Evolutionary conservation across 2,329 filamentous ascomycete genomes (phyloP), one percentile per base, ranked within the genome.

Genomic region (Dryadomyces quercivorus): DNA sequence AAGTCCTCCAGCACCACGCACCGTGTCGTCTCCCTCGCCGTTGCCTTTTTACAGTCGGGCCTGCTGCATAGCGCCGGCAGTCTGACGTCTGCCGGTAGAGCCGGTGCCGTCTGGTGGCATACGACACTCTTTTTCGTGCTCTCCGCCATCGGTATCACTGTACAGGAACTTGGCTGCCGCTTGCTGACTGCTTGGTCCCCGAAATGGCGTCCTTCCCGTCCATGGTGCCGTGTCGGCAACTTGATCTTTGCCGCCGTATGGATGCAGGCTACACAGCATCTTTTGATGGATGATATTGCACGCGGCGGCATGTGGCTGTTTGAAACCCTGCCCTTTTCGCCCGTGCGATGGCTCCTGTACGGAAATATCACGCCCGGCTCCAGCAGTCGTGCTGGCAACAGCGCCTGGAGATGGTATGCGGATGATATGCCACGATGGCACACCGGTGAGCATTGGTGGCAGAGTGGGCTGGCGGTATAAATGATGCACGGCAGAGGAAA

Each of bases 261-360:
- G 88, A 70, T 94, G 57, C 79, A 82, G 54, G 65, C 72, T 16
- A 92, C 87, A 0, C 77, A 78, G 1, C 73, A 73, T 44, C 66
- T 82, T 40, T 74, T 95, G n/a, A 72, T 82, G 12, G 81, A 95
- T 63, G 91, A 96, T 63, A 82, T 95, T 64, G 77, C 84, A 0
- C 74, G 76, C 12, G 78, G 81, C 1, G 89, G 88, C 0, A 63
- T 95, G 0, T 95, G 87, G 86, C 67, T 94, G 15, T 81, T 82
- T 58, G 89, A 96, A 67, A 88, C 89, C 0, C 69, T 95, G n/a
- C 88, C 90, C 0, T 59, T 92, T 9, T 94, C 88, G 53, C 64
- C 77, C 1, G 63, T 90, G n/a, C 74, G 88, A 26, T 78, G 76
- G 2, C 38, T 91, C 16, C 5, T 51, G 5, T 21, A 4, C 38